These are phyloP conservation scores for Dioszegia aurantiaca DNA, from an alignment of 768 basidiomycete species.

Conservation along the genomic window DNA sequence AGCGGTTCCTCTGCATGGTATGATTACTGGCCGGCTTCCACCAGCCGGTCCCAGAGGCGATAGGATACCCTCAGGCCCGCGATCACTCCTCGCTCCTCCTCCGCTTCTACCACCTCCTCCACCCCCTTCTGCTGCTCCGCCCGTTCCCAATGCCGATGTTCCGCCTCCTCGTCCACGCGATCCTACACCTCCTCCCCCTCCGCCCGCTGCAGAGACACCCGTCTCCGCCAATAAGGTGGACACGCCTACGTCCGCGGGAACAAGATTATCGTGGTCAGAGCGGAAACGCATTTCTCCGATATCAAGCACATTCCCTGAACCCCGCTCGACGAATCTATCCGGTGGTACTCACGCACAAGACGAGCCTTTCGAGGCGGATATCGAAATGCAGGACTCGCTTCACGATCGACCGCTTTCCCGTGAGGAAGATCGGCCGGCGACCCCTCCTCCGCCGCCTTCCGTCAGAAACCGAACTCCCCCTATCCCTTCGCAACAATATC, in stretches of 20 bases:
- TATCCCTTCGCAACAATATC: too few species aligned
- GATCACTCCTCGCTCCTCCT: constrained; percentile 10
- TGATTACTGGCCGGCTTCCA: constrained; percentile 15
- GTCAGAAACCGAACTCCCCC: too few species aligned
- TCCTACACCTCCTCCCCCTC: constrained; percentile 3
- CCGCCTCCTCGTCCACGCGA: background rate
- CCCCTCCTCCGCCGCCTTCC: background rate
- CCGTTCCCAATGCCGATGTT: background rate
- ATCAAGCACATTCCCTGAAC: background rate
- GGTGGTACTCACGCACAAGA: background rate
- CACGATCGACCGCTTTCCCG: background rate
- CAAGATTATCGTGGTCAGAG: constrained; percentile 36
- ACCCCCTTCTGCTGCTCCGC: background rate
- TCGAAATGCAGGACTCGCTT: too few species aligned
- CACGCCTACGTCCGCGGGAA: background rate
- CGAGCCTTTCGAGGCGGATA: background rate
- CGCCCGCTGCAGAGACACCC: background rate
- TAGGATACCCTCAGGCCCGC: constrained; percentile 27
- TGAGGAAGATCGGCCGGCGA: background rate
- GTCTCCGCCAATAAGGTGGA: background rate
- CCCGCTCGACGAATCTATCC: background rate
- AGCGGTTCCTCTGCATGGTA: constrained; percentile 5
- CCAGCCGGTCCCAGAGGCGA: constrained; percentile 36
- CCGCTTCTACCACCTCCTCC: constrained; percentile 7
- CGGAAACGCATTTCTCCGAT: constrained; percentile 20